Evolutionary conservation across 202 grass and related monocot species (phyloP).

Genomic region (Elaeis oleifera): DNA sequence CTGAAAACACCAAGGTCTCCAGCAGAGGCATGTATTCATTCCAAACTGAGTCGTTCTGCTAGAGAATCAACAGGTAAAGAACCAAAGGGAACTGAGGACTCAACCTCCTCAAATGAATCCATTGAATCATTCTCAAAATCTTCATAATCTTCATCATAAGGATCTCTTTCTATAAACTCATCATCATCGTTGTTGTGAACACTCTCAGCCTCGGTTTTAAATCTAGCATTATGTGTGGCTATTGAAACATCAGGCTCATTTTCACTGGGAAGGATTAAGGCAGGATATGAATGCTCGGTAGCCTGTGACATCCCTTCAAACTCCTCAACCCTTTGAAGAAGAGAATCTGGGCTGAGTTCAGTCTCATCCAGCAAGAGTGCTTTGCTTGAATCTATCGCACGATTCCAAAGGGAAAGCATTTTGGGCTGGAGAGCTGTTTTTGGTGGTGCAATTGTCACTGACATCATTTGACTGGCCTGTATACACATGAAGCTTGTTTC

Average conservation of each 20-base stretch:
- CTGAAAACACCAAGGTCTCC: neutral
- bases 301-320: slow-evolving; percentile 61
- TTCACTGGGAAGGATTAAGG: slow-evolving; percentile 39
- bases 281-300: slow-evolving; percentile 56
- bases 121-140: slow-evolving; percentile 16
- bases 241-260: slow-evolving; percentile 19
- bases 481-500: slow-evolving; percentile 11
- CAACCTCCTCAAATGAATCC: slow-evolving; percentile 36
- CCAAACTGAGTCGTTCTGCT: slow-evolving; percentile 31
- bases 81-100: slow-evolving; percentile 41
- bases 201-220: slow-evolving; percentile 19
- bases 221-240: slow-evolving; percentile 10
- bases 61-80: slow-evolving; percentile 52
- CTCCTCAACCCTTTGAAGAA: slow-evolving; percentile 53
- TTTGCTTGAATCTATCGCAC: slow-evolving; percentile 55
- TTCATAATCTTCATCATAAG: neutral
- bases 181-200: slow-evolving; percentile 11
- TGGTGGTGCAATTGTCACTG: neutral
- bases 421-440: slow-evolving; percentile 46
- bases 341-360: slow-evolving; percentile 63
- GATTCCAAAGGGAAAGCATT: slow-evolving; percentile 59
- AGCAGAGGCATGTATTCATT: slow-evolving; percentile 21
- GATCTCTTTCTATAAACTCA: slow-evolving; percentile 5
- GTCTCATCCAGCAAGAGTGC: slow-evolving; percentile 55
- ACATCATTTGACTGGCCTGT: slow-evolving; percentile 29